phyloP scores from a whole-genome alignment of 805 yeast genomes.

The Starmerella scarabaei region DNA sequence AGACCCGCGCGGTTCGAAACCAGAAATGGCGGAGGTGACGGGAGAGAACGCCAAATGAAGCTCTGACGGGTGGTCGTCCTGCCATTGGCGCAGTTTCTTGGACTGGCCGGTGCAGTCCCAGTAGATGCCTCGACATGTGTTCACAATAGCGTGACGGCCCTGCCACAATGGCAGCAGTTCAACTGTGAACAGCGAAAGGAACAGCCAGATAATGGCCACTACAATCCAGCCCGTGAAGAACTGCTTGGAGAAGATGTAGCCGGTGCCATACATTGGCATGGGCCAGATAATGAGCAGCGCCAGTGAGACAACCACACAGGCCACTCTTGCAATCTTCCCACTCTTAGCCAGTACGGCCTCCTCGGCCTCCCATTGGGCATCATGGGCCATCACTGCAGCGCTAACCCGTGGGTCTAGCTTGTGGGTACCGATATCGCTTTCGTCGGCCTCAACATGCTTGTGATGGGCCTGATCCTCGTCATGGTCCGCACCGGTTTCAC shows the following conservation, averaged over 20 bases:
- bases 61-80: conserved; percentile 55
- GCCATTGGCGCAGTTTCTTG: conserved; percentile 64
- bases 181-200: conserved; percentile 39
- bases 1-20: not conserved
- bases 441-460: conserved; percentile 10
- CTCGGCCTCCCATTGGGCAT: conserved; percentile 32
- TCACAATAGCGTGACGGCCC: conserved; percentile 53
- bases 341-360: conserved; percentile 40
- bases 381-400: conserved; percentile 8
- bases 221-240: conserved; percentile 86
- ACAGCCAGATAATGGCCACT: conserved; percentile 72
- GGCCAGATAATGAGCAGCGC: conserved; percentile 71
- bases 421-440: not conserved
- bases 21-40: conserved; percentile 8
- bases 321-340: conserved; percentile 45
- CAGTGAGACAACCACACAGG: conserved; percentile 50
- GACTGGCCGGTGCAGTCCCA: conserved; percentile 77
- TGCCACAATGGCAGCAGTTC: conserved; percentile 59
- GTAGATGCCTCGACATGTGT: conserved; percentile 61
- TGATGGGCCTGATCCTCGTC: conserved; percentile 1
- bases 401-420: conserved; percentile 7
- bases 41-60: conserved; percentile 34
- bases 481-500: conserved; percentile 12
- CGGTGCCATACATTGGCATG: conserved; percentile 83
- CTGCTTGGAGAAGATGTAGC: conserved; percentile 56